phyloP scores from a whole-genome alignment of 2,329 filamentous ascomycete species.

The Fusarium secorum region DNA sequence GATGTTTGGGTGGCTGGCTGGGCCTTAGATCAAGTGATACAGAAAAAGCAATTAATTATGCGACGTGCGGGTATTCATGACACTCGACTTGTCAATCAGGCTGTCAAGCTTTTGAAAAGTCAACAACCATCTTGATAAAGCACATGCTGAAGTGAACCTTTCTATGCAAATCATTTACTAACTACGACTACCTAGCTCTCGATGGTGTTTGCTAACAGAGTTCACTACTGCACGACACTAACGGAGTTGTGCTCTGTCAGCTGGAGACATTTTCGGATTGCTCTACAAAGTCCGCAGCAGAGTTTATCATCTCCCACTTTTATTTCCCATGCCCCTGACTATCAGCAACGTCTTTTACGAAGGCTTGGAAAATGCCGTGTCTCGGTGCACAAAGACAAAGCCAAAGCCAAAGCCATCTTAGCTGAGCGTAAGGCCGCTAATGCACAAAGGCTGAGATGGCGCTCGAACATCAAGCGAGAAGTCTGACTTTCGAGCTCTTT shows the following conservation, averaged over 20 bases:
- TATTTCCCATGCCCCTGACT: conserved; percentile 6
- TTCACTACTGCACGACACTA: conserved; percentile 3
- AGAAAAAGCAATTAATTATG: conserved; percentile 2
- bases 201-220: not conserved
- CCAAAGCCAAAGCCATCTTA: not conserved
- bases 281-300: not conserved
- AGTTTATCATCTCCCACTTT: not conserved
- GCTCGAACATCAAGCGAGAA: not conserved
- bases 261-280: not conserved
- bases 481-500: not conserved
- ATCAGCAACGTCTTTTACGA: conserved; percentile 1
- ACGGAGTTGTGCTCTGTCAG: not conserved
- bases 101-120: not conserved
- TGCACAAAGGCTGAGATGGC: conserved; percentile 2
- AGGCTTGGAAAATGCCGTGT: not conserved
- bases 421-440: not conserved
- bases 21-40: conserved; percentile 12
- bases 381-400: not conserved
- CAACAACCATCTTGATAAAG: not conserved
- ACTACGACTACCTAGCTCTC: not conserved
- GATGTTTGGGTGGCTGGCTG: conserved; percentile 2
- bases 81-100: not conserved
- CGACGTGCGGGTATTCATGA: not conserved
- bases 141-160: not conserved
- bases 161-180: not conserved